These are phyloP conservation scores for Ceratocystis colombiana DNA, from an alignment of 2,329 filamentous ascomycete species.

Conservation along the genomic window DNA sequence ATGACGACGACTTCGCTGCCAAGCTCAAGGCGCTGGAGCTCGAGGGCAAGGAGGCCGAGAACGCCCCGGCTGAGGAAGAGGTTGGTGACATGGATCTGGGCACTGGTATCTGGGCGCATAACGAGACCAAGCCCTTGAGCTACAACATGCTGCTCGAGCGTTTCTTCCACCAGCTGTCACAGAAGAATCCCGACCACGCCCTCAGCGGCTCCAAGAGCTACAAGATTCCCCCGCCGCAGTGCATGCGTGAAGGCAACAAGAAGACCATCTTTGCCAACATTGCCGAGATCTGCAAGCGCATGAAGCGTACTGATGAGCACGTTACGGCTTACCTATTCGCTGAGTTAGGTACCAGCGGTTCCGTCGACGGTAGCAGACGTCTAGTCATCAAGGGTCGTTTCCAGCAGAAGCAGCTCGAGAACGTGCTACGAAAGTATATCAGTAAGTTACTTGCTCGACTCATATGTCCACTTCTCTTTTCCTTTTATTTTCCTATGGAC, in stretches of 20 bases:
- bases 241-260: slow-evolving; percentile 99
- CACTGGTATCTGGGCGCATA: slow-evolving; percentile 83
- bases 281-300: slow-evolving; percentile 94
- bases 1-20: slow-evolving; percentile 53
- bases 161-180: slow-evolving; percentile 89
- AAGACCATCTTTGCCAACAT: slow-evolving; percentile 99
- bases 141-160: slow-evolving; percentile 79
- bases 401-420: slow-evolving; percentile 99
- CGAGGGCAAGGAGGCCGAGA: slow-evolving; percentile 53
- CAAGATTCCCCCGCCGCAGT: slow-evolving; percentile 98
- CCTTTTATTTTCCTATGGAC: not conserved
- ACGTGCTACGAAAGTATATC: slow-evolving; percentile 90
- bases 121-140: slow-evolving; percentile 64
- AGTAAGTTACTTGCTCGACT: slow-evolving; percentile 45
- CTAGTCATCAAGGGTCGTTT: slow-evolving; percentile 99
- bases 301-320: slow-evolving; percentile 98
- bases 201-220: slow-evolving; percentile 85
- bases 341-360: slow-evolving; percentile 93
- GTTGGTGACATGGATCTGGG: slow-evolving; percentile 75
- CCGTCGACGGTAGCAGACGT: slow-evolving; percentile 82
- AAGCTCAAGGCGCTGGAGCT: slow-evolving; percentile 54
- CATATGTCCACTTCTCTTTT: slow-evolving; percentile 5
- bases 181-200: slow-evolving; percentile 93
- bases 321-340: slow-evolving; percentile 95
- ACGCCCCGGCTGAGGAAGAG: slow-evolving; percentile 44